A percentile compares a stretch with the other conserved stretches of the same genome.
phyloP scores from a whole-genome alignment of 805 yeast genomes.

The Blastobotrys parvus region DNA sequence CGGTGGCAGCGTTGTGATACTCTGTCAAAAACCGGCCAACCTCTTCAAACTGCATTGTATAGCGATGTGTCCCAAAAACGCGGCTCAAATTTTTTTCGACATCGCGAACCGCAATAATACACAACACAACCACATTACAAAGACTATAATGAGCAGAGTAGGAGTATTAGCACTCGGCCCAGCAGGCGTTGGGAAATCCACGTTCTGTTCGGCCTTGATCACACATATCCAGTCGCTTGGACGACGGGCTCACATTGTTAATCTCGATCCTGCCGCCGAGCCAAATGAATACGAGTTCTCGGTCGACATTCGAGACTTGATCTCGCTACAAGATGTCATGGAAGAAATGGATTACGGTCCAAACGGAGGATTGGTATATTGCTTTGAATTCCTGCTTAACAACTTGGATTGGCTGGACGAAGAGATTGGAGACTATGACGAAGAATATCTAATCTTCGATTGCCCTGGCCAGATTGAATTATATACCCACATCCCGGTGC shows the following conservation, averaged over 20 bases:
- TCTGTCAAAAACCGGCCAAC: not conserved
- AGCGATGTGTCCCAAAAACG: not conserved
- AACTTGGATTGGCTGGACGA: constrained; percentile 97
- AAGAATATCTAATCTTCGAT: constrained; percentile 88
- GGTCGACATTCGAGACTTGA: constrained; percentile 83
- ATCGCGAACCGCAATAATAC: no score
- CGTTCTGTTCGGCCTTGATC: constrained; percentile 84
- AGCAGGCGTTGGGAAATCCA: constrained; percentile 94
- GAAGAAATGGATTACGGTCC: constrained; percentile 92
- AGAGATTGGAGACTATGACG: constrained; percentile 91
- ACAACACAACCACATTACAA: not conserved
- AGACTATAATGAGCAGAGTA: constrained; percentile 69
- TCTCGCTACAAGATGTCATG: constrained; percentile 88
- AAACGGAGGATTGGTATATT: constrained; percentile 87
- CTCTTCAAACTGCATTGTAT: not conserved
- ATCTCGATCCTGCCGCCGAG: constrained; percentile 95
- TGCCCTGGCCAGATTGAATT: constrained; percentile 97
- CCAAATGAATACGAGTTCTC: constrained; percentile 87
- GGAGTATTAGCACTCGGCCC: constrained; percentile 94
- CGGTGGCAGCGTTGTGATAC: no score
- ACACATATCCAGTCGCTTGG: constrained; percentile 85
- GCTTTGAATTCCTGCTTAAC: constrained; percentile 80
- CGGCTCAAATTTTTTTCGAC: not conserved
- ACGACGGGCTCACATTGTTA: constrained; percentile 88
- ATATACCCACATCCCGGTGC: constrained; percentile 87